Percentiles rank a stretch among this genome's conserved stretches.
phyloP scores from a whole-genome alignment of 2,329 filamentous ascomycete genomes.

The Chrysoporthe deuterocubensis region DNA sequence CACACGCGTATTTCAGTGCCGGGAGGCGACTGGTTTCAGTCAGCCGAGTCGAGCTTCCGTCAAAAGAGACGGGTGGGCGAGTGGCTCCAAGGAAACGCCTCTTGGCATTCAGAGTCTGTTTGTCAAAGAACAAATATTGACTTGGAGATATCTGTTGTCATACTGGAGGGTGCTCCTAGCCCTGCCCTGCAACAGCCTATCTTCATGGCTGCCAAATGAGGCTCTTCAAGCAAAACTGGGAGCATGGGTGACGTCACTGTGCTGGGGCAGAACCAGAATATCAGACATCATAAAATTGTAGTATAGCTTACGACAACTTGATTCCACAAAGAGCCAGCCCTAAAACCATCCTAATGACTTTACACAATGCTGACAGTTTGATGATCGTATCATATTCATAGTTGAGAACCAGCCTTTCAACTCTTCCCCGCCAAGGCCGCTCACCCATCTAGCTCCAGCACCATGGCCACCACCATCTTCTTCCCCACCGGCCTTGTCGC shows the following conservation, averaged over 20 bases:
- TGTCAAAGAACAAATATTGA: not conserved
- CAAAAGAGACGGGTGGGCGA: too few species aligned
- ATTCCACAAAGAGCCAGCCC: not conserved
- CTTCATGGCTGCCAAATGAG: slow-evolving; percentile 6
- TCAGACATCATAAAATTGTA: not conserved
- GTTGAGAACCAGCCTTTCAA: not conserved
- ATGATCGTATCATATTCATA: not conserved
- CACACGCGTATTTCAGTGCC: too few species aligned
- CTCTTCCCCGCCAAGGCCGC: not conserved
- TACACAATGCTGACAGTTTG: not conserved
- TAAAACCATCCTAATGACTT: not conserved
- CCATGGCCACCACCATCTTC: slow-evolving; percentile 21
- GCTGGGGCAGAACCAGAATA: not conserved
- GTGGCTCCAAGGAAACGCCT: not conserved
- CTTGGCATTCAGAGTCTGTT: not conserved
- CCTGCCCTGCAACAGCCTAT: not conserved
- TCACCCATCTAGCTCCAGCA: not conserved
- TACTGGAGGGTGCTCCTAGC: not conserved
- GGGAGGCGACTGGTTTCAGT: too few species aligned
- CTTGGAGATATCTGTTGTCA: not conserved
- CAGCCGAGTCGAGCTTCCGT: too few species aligned
- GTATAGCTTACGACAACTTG: not conserved
- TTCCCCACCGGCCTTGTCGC: slow-evolving; percentile 29
- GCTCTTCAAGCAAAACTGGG: not conserved
- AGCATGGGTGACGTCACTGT: slow-evolving; percentile 1